These are phyloP conservation scores for Penicillium daleae DNA, from an alignment of 495 filamentous ascomycete species.

Conservation along the genomic window DNA sequence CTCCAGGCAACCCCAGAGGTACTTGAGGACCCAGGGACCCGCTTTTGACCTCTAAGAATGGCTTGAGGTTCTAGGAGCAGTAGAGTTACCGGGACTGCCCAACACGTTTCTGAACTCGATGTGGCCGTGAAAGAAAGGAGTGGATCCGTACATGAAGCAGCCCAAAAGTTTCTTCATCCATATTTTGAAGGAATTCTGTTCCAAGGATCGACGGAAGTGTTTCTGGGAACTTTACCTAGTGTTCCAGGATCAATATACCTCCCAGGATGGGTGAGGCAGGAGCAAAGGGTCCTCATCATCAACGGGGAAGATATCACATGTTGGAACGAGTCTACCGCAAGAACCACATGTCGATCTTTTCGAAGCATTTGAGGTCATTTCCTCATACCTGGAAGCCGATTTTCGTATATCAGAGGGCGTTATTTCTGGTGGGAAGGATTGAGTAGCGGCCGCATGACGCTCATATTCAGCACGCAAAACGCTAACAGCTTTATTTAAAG, in stretches of 20 bases:
- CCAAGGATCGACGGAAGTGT: not conserved
- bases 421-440: too few relatives aligned
- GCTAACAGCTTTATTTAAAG: too few relatives aligned
- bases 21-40: not conserved
- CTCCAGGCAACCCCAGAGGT: not conserved
- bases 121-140: not conserved
- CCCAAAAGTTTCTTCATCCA: not conserved
- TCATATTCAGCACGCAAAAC: too few relatives aligned
- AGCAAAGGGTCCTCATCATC: not conserved
- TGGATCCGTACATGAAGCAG: not conserved
- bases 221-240: slow-evolving; percentile 1
- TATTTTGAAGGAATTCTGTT: slow-evolving; percentile 2
- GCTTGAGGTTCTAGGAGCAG: not conserved
- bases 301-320: too few relatives aligned
- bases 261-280: not conserved
- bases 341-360: too few relatives aligned
- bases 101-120: not conserved
- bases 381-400: too few relatives aligned
- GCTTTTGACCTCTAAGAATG: slow-evolving; percentile 1
- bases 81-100: not conserved
- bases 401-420: too few relatives aligned
- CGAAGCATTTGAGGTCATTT: too few relatives aligned
- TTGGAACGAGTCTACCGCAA: too few relatives aligned
- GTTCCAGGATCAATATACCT: slow-evolving; percentile 1
- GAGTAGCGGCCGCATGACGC: too few relatives aligned